phyloP scores from a whole-genome alignment of 2,329 filamentous ascomycete species.

The Microsporum canis region DNA sequence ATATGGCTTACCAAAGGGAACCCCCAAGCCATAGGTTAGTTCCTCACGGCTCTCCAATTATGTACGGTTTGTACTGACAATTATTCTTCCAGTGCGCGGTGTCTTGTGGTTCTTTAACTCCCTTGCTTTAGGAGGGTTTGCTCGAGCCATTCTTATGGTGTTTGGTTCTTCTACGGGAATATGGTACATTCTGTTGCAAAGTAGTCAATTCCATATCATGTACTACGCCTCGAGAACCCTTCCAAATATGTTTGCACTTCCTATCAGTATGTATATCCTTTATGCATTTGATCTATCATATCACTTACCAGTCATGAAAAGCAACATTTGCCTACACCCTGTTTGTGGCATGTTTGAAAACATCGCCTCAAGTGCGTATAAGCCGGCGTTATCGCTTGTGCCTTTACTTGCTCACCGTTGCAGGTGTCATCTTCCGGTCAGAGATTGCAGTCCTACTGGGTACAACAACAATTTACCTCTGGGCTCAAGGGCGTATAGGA shows the following conservation, averaged over 20 bases:
- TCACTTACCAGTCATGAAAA: background rate
- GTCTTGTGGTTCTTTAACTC: constrained; percentile 70
- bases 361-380: constrained; percentile 22
- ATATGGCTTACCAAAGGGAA: constrained; percentile 35
- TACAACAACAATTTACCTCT: constrained; percentile 53
- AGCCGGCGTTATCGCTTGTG: constrained; percentile 49
- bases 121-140: constrained; percentile 54
- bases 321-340: constrained; percentile 7
- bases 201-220: constrained; percentile 79
- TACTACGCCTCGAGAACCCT: constrained; percentile 88
- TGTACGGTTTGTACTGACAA: background rate
- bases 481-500: constrained; percentile 44
- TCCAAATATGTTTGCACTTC: constrained; percentile 95
- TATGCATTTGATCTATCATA: background rate
- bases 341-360: background rate
- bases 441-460: constrained; percentile 74
- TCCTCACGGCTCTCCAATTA: background rate
- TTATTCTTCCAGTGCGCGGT: constrained; percentile 49
- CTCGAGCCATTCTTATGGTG: constrained; percentile 49
- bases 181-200: constrained; percentile 72
- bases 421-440: constrained; percentile 76
- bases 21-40: background rate
- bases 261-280: constrained; percentile 51
- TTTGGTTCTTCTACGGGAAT: constrained; percentile 58
- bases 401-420: constrained; percentile 64